Evolutionary conservation across 495 filamentous ascomycete species (phyloP).

Genomic region (Hypoxylon lienhwacheense): DNA sequence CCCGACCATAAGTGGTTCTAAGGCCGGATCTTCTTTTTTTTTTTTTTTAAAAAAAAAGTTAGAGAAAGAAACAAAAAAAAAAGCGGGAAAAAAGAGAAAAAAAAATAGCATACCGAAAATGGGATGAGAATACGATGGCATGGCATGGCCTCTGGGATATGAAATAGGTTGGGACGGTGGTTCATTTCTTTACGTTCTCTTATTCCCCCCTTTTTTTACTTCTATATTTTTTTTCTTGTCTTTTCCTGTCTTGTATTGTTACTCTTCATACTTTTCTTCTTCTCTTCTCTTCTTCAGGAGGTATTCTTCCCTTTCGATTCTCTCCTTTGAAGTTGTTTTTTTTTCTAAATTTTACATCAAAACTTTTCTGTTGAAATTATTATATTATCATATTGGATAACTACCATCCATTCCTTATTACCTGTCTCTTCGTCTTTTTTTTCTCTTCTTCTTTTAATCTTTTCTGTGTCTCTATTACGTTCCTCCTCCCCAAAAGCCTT

Average conservation of each 20-base stretch:
- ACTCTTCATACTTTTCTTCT: constrained; percentile 11
- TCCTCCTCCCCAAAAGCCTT: too few relatives aligned
- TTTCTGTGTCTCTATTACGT: constrained; percentile 9
- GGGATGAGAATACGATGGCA: too few relatives aligned
- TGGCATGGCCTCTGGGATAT: constrained; percentile 6
- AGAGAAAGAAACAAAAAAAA: neutral
- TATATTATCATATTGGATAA: too few relatives aligned
- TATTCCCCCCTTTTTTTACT: constrained; percentile 24
- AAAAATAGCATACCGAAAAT: neutral
- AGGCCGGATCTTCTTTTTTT: constrained; percentile 6
- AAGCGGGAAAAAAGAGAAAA: neutral
- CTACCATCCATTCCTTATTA: constrained; percentile 18
- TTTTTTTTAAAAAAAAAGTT: too few relatives aligned
- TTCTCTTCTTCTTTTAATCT: constrained; percentile 1
- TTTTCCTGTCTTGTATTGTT: constrained; percentile 16
- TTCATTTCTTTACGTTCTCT: constrained; percentile 19
- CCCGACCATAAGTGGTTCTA: constrained; percentile 44
- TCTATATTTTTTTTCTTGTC: constrained; percentile 22
- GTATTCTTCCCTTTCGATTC: neutral
- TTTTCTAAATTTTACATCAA: constrained; percentile 6
- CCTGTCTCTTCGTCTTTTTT: constrained; percentile 7
- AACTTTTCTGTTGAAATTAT: too few relatives aligned
- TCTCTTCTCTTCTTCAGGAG: constrained; percentile 1
- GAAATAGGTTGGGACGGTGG: constrained; percentile 12
- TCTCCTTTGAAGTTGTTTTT: constrained; percentile 5